Conservation (phyloP, 129 eudicot genomes). For the Gnaphalium uliginosum region DNA sequence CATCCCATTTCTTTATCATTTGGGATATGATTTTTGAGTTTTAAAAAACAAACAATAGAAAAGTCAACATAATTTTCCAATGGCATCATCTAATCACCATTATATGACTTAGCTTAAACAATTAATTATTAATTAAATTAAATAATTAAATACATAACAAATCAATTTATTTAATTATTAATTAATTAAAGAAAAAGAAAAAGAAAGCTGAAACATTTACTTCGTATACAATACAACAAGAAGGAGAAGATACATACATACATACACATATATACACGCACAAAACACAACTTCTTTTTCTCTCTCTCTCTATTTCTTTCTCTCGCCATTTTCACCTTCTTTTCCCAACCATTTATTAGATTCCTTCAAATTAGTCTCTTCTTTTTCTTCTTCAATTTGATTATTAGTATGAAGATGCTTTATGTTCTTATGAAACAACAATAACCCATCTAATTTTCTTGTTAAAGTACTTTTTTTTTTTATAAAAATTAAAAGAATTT, state of each 20-base stretch:
- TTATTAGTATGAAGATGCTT: slow-evolving; percentile 39
- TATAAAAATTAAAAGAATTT: slow-evolving; percentile 1
- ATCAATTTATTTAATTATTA: background rate
- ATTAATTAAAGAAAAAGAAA: slow-evolving; percentile 28
- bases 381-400: slow-evolving; percentile 40
- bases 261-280: slow-evolving; percentile 30
- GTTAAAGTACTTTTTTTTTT: slow-evolving; percentile 11
- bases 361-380: slow-evolving; percentile 60
- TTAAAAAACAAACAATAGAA: slow-evolving; percentile 5
- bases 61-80: slow-evolving; percentile 35
- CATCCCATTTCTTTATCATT: slow-evolving; percentile 13
- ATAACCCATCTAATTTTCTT: slow-evolving; percentile 43
- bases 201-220: slow-evolving; percentile 73
- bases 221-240: slow-evolving; percentile 65
- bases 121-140: background rate
- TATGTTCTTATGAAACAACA: slow-evolving; percentile 43
- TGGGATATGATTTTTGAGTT: slow-evolving; percentile 18
- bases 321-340: slow-evolving; percentile 67
- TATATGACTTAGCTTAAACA: slow-evolving; percentile 7
- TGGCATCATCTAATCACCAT: slow-evolving; percentile 26
- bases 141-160: background rate
- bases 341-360: slow-evolving; percentile 82
- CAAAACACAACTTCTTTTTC: slow-evolving; percentile 54
- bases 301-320: slow-evolving; percentile 27
- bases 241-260: slow-evolving; percentile 49